phyloP scores from a whole-genome alignment of 2,329 filamentous ascomycete species.

The Ascochyta clinopodiicola region DNA sequence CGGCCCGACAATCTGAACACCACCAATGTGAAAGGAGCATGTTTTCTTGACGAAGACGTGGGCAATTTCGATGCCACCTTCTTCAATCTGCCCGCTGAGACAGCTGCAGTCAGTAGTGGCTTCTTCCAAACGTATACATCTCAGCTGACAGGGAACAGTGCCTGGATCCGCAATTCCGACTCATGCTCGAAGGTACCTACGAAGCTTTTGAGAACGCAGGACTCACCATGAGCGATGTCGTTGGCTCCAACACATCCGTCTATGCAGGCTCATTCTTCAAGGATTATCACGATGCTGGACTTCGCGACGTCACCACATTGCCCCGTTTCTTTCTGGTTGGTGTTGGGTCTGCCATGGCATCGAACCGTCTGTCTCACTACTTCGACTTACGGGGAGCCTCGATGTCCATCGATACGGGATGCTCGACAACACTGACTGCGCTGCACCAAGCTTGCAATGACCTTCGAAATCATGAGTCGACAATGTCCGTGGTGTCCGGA shows the following conservation, averaged over 20 bases:
- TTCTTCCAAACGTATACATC: too few relatives aligned
- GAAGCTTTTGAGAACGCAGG: conserved; percentile 47
- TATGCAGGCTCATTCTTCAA: conserved; percentile 23
- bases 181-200: conserved; percentile 36
- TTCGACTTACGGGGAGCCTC: too few relatives aligned
- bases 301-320: background rate
- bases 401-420: too few relatives aligned
- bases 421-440: too few relatives aligned
- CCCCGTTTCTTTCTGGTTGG: too few relatives aligned
- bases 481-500: too few relatives aligned
- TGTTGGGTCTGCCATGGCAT: too few relatives aligned
- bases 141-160: too few relatives aligned
- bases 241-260: conserved; percentile 28
- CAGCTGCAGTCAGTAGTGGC: conserved; percentile 24
- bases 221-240: conserved; percentile 14
- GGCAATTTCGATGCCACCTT: conserved; percentile 41
- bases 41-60: conserved; percentile 17
- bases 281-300: conserved; percentile 16
- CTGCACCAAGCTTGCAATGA: too few relatives aligned
- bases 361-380: too few relatives aligned
- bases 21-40: too few relatives aligned
- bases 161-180: conserved; percentile 36
- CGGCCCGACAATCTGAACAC: background rate
- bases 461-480: too few relatives aligned
- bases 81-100: conserved; percentile 28